A percentile compares a stretch with the other conserved stretches of the same genome.
These are phyloP conservation scores for Bryoerythrophyllum caledonicum DNA, from an alignment of 225 moss, liverwort and hornwort species.

Conservation along the genomic window DNA sequence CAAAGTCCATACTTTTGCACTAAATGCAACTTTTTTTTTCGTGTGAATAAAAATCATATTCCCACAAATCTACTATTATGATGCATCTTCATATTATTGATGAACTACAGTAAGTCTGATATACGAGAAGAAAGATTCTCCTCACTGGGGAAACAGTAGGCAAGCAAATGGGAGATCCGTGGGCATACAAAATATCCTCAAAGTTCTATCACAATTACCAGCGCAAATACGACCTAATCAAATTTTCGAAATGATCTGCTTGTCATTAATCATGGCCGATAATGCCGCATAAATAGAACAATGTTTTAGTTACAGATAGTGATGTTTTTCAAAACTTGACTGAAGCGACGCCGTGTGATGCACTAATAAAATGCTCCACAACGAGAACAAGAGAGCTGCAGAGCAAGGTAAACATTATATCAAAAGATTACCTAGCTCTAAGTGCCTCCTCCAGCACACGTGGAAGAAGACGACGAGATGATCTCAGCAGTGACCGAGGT, in stretches of 20 bases:
- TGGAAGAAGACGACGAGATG: not conserved
- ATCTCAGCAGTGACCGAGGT: constrained; percentile 8
- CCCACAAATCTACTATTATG: too few species aligned
- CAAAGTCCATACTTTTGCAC: too few species aligned
- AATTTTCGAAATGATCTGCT: not conserved
- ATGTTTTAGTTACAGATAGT: not conserved
- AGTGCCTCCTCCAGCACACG: not conserved
- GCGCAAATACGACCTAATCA: not conserved
- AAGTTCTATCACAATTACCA: not conserved
- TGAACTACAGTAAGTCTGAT: not conserved
- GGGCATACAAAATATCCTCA: not conserved
- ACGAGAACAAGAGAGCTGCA: not conserved
- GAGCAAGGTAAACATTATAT: not conserved
- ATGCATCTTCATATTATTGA: not conserved
- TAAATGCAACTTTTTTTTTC: too few species aligned
- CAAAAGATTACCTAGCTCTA: not conserved
- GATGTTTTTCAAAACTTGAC: not conserved
- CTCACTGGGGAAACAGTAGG: not conserved
- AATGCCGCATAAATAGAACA: not conserved
- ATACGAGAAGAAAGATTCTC: not conserved
- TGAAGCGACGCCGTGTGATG: not conserved
- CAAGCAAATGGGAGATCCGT: not conserved
- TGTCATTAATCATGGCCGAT: not conserved
- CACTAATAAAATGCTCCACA: not conserved
- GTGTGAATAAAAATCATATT: too few species aligned